These are phyloP conservation scores for Neurospora crassa DNA, from an alignment of 2,329 filamentous ascomycete species.

Conservation along the genomic window DNA sequence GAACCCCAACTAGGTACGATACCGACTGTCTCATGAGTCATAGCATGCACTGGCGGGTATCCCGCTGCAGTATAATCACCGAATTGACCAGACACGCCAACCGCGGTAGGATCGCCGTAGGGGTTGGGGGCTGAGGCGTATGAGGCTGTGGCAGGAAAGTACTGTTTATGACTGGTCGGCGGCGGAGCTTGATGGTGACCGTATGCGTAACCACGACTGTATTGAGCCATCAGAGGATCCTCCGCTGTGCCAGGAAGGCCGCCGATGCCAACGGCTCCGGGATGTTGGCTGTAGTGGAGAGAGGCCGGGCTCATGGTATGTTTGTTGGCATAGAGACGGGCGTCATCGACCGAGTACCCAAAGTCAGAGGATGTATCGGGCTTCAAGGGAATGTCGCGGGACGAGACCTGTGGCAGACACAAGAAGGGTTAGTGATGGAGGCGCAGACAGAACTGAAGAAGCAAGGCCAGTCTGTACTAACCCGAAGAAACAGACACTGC, in stretches of 20 bases:
- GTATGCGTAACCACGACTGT: constrained; percentile 24
- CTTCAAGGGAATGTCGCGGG: constrained; percentile 27
- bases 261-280: constrained; percentile 21
- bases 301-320: constrained; percentile 7
- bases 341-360: constrained; percentile 26
- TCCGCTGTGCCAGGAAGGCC: constrained; percentile 16
- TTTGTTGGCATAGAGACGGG: constrained; percentile 19
- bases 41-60: background rate
- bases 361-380: constrained; percentile 23
- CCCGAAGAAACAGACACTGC: constrained; percentile 72
- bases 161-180: constrained; percentile 19
- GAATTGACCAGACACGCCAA: constrained; percentile 25
- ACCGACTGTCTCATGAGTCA: constrained; percentile 24
- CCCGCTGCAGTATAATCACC: constrained; percentile 12
- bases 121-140: constrained; percentile 26
- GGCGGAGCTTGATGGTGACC: constrained; percentile 15
- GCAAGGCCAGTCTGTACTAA: constrained; percentile 28
- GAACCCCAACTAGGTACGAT: constrained; percentile 26
- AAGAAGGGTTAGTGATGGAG: constrained; percentile 3
- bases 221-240: constrained; percentile 18
- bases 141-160: constrained; percentile 25
- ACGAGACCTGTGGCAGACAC: constrained; percentile 25
- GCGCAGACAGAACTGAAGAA: background rate
- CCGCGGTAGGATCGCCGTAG: constrained; percentile 30
- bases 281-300: constrained; percentile 24